Base-by-base conservation (phyloP, 371 early-diverging fungal genomes). In the Mortierella sp. region DNA sequence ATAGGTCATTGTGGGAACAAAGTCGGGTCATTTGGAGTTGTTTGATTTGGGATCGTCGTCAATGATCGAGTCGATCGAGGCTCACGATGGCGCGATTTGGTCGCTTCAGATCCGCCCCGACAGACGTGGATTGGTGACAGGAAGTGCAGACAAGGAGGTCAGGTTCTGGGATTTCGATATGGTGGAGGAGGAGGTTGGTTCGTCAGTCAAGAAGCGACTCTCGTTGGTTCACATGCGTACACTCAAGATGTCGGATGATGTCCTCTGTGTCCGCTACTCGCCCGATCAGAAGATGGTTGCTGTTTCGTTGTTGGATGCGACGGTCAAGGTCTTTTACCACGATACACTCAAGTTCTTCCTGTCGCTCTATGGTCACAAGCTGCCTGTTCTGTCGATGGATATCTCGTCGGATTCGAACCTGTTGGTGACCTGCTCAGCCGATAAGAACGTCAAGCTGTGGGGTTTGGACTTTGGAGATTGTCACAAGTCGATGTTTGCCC, bases 401-500 rank as follows among this genome's bases (percentile, higher is more conserved):
- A 98, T 99, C 76, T 98, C 99, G 2, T 96, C 96, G 0, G 99
- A 99, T 86, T 95, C 92, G 79, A 92, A 92, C 43, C 87, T 99
- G 80, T 92, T 99, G 83, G 95, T 96, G 41, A 97, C 98, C 1
- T 96, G 94, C 29, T 96, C 97, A 4, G 96, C 98, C 0, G 99
- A 99, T 91, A 99, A 99, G 91, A 97, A 97, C 74, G 93, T 99
- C 74, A 99, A 98, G 88, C 89, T 99, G 38, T 99, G 99, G 99
- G 99, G 99, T 70, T 90, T 98, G 80, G 99, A 99, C 88, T 99
- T 99, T 88, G 99, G 99, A 83, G 99, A 99, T 90, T 99, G 99
- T 84, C 99, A 98, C 88, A 94, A 95, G 83, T 97, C 97, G 55
- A 81, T 99, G 70, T 93, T 96, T 87, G 99, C 98, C 6, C 99